Conservation (phyloP, 352 stramenopile genomes). For the Phytophthora chlamydospora region DNA sequence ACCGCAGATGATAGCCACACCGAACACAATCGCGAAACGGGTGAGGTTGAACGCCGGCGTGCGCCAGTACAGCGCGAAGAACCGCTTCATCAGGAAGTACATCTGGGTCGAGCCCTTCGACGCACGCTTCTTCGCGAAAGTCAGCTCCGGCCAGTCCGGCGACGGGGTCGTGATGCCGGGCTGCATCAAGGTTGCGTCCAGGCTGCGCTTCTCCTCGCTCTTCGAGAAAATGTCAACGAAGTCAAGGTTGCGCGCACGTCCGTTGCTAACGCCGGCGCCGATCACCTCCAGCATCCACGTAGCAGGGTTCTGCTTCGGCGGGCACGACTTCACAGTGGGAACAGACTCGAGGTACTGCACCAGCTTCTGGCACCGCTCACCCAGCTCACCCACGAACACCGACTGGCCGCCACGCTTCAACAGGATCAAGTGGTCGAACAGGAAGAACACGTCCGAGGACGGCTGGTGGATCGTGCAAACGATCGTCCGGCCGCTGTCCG, state of each 20-base stretch:
- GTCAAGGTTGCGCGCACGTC: constrained; percentile 59
- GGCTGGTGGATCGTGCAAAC: constrained; percentile 83
- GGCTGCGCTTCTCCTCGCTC: constrained; percentile 19
- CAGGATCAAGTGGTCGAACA: constrained; percentile 78
- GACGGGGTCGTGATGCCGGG: constrained; percentile 18
- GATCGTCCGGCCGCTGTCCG: constrained; percentile 61
- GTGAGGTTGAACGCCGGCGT: constrained; percentile 70
- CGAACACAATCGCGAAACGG: constrained; percentile 8
- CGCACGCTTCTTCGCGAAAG: constrained; percentile 29
- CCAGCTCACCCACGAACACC: constrained; percentile 80
- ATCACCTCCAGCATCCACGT: constrained; percentile 6
- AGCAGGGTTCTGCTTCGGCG: constrained; percentile 32
- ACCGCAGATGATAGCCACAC: constrained; percentile 14
- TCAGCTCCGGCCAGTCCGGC: constrained; percentile 19
- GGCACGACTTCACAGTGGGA: constrained; percentile 36
- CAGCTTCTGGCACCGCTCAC: constrained; percentile 38
- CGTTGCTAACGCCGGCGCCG: constrained; percentile 49
- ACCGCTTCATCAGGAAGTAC: constrained; percentile 46
- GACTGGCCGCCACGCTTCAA: constrained; percentile 48
- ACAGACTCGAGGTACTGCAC: constrained; percentile 23
- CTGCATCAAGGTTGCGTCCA: constrained; percentile 18
- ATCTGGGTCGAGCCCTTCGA: constrained; percentile 20
- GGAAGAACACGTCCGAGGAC: constrained; percentile 51
- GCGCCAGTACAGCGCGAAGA: constrained; percentile 24
- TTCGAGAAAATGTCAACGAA: constrained; percentile 36